phyloP scores from a whole-genome alignment of 2,329 filamentous ascomycete species.

The Whalleya microplaca region DNA sequence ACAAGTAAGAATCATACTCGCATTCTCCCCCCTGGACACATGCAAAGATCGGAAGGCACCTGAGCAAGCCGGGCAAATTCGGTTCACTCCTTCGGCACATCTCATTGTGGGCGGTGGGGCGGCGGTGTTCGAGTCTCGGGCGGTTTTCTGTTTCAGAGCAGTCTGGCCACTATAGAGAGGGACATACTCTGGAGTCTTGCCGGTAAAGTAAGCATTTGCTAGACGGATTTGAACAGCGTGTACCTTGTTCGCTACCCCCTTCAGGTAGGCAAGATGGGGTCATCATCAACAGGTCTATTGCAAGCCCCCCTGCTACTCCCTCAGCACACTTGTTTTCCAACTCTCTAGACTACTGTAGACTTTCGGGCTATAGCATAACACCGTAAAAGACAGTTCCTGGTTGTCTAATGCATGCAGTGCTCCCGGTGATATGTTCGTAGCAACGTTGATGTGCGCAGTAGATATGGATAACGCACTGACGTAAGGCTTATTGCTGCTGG shows the following conservation, averaged over 20 bases:
- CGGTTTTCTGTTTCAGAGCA: conserved; percentile 11
- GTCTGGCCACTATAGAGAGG: conserved; percentile 11
- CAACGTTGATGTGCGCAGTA: neutral
- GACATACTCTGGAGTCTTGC: conserved; percentile 5
- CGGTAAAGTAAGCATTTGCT: conserved; percentile 13
- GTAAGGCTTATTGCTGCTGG: too few relatives aligned
- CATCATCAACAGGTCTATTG: neutral
- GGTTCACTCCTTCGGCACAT: conserved; percentile 19
- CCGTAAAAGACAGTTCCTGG: neutral
- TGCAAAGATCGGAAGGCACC: conserved; percentile 24
- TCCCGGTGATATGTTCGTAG: neutral
- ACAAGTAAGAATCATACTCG: conserved; percentile 34
- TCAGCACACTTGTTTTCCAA: neutral
- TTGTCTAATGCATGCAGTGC: neutral
- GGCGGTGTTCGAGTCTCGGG: conserved; percentile 12
- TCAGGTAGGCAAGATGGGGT: neutral
- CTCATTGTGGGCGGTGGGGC: conserved; percentile 13
- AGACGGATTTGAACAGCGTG: neutral
- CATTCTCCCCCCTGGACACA: conserved; percentile 26
- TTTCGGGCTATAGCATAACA: neutral
- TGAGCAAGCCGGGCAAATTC: conserved; percentile 17
- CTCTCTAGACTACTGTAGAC: neutral
- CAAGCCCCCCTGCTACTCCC: neutral
- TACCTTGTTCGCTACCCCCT: neutral
- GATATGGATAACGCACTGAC: neutral